Base-by-base conservation (phyloP, 2,329 filamentous ascomycete genomes). In the Alternaria ventricosa region DNA sequence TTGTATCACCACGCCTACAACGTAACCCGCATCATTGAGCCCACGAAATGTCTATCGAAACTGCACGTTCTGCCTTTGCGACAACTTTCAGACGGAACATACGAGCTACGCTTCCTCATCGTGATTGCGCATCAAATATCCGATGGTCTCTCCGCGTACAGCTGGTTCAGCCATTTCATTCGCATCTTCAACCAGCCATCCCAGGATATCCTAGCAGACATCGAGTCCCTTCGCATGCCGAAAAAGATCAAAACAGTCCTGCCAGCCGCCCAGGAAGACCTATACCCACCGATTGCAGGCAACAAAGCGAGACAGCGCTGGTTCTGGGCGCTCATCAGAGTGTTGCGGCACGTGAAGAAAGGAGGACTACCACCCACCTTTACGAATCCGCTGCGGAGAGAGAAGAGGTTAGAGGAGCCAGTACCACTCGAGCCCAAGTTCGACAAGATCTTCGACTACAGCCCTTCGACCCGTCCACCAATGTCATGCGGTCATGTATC, bases 311-410 rank as follows among this genome's bases (percentile, higher is more conserved):
- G 80, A 20, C 76, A 80, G 68, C 75, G 82, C 51, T 85, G 83
- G 83, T 84, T 82, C 67, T 85, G 83, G 83, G 77, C 79, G 6
- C 76, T 85, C 8, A 77, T 81, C 9, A 74, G 82, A 20, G 78
- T 84, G 8, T 74, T 84, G 15, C 71, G 83, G 6, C 80, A 84
- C 57, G 77, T 83, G 2, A 70, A 79, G 6, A 81, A 74, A 49
- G 75, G 74, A 47, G 75, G 79, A 1, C 71, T 81, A 1, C 78
- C 80, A 12, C 73, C 72, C 8, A 81, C 80, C 2, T 83, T 85
- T 59, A 27, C 70, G 3, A 84, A 84, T 59, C 83, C 83, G 0
- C 70, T 84, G 5, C 69, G 71, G 15, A 71, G 81, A 15, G 56
- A 55, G 9, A 20, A 67, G 23, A 60, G 72, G 22, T 43, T 71